Evolutionary conservation across 176 grass and related monocot species (phyloP).

Genomic region (Carex kokanica): DNA sequence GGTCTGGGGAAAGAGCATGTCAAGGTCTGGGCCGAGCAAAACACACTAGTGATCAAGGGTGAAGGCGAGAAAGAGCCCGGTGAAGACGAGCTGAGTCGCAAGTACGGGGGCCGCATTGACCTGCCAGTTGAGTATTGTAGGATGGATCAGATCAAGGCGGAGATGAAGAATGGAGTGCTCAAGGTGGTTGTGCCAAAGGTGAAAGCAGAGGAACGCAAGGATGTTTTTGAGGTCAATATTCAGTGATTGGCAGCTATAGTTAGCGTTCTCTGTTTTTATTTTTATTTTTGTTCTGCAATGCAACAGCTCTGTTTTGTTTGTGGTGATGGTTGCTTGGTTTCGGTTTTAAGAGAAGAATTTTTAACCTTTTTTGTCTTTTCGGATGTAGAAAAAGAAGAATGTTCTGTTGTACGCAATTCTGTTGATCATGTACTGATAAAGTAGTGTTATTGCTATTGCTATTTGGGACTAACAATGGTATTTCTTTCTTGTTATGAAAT

Average conservation of each 20-base stretch:
- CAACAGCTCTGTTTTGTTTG: not conserved
- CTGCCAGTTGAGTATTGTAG: slow-evolving; percentile 50
- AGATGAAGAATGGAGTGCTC: slow-evolving; percentile 92
- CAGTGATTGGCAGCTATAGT: slow-evolving; percentile 21
- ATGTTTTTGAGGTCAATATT: slow-evolving; percentile 68
- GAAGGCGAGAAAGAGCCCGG: slow-evolving; percentile 35
- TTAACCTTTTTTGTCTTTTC: too few relatives aligned
- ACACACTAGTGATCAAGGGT: slow-evolving; percentile 44
- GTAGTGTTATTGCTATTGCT: too few relatives aligned
- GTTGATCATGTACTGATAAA: too few relatives aligned
- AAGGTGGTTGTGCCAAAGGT: slow-evolving; percentile 77
- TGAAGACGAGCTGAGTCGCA: slow-evolving; percentile 25
- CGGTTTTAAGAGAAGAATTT: too few relatives aligned
- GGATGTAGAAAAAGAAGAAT: too few relatives aligned
- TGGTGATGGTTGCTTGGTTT: slow-evolving; percentile 6
- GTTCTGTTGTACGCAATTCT: too few relatives aligned
- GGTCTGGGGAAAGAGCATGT: slow-evolving; percentile 73
- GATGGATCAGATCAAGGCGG: slow-evolving; percentile 84
- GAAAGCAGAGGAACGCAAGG: slow-evolving; percentile 46
- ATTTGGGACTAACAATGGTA: too few relatives aligned
- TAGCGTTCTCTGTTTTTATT: not conserved
- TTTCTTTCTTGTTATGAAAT: too few relatives aligned
- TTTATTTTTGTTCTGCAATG: not conserved
- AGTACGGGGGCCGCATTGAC: slow-evolving; percentile 56
- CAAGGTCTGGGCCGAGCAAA: slow-evolving; percentile 40